These are phyloP conservation scores for Tolypocladium sp. DNA, from an alignment of 2,329 filamentous ascomycete species.

Conservation along the genomic window DNA sequence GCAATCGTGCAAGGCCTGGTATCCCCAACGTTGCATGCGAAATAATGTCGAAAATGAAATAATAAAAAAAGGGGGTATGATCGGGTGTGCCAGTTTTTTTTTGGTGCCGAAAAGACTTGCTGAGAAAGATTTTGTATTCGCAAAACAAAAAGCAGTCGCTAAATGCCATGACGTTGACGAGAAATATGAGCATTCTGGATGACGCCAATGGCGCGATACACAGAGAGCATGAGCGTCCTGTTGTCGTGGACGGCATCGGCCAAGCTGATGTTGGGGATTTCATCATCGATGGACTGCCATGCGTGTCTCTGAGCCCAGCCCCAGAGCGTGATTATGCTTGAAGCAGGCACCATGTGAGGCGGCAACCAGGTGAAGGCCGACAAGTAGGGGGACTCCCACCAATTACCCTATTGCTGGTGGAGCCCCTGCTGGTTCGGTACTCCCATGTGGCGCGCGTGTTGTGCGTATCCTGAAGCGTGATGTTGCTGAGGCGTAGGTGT, in stretches of 20 bases:
- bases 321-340: conserved; percentile 3
- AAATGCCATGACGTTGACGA: conserved; percentile 35
- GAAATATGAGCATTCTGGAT: background rate
- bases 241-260: background rate
- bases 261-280: conserved; percentile 1
- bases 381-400: background rate
- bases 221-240: background rate
- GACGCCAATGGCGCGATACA: background rate
- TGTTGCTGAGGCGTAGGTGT: conserved; percentile 49
- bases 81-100: conserved; percentile 26
- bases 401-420: conserved; percentile 29
- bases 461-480: conserved; percentile 22
- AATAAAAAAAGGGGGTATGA: conserved; percentile 24
- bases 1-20: conserved; percentile 4
- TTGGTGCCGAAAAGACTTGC: conserved; percentile 28
- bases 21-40: conserved; percentile 12
- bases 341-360: background rate
- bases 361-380: conserved; percentile 1
- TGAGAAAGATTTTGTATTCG: conserved; percentile 16
- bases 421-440: conserved; percentile 33
- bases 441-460: conserved; percentile 21
- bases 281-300: conserved; percentile 1
- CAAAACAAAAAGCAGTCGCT: conserved; percentile 29
- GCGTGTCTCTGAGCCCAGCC: conserved; percentile 1
- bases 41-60: conserved; percentile 12